A percentile compares a stretch with the other conserved stretches of the same genome.
Evolutionary conservation across 768 basidiomycete genomes (phyloP).

Genomic region (Hygrophoropsis aurantiaca): DNA sequence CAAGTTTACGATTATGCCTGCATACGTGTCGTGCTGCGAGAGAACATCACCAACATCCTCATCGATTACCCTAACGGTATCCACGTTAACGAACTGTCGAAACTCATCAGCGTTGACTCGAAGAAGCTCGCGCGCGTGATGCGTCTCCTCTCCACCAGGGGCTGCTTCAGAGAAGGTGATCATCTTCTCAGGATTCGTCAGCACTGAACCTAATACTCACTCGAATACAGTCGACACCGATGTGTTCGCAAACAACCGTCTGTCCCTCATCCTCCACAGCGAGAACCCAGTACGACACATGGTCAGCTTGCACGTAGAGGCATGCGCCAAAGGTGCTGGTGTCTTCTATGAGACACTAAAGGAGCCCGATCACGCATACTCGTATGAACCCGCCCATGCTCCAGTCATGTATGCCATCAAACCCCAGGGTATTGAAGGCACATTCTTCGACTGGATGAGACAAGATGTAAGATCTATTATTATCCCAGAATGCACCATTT

Average conservation of each 20-base stretch:
- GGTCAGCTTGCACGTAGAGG: conserved; percentile 17
- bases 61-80: conserved; percentile 26
- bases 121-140: conserved; percentile 30
- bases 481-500: not conserved
- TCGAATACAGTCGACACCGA: conserved; percentile 23
- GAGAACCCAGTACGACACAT: conserved; percentile 21
- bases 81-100: conserved; percentile 27
- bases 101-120: conserved; percentile 16
- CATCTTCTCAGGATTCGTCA: not conserved
- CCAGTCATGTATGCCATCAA: conserved; percentile 20
- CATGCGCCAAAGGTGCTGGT: conserved; percentile 12
- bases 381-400: conserved; percentile 18
- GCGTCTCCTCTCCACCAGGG: conserved; percentile 27
- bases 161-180: conserved; percentile 32
- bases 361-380: conserved; percentile 18
- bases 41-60: conserved; percentile 29
- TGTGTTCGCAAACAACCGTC: conserved; percentile 34
- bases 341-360: conserved; percentile 26
- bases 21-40: conserved; percentile 23
- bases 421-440: conserved; percentile 16
- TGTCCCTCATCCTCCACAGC: conserved; percentile 28
- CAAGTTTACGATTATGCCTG: conserved; percentile 28
- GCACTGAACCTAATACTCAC: not conserved
- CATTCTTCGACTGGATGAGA: conserved; percentile 24
- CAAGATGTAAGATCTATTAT: conserved; percentile 13